Evolutionary conservation across 169 alveolate species (phyloP).

Genomic region (Plasmodium cynomolgi): DNA sequence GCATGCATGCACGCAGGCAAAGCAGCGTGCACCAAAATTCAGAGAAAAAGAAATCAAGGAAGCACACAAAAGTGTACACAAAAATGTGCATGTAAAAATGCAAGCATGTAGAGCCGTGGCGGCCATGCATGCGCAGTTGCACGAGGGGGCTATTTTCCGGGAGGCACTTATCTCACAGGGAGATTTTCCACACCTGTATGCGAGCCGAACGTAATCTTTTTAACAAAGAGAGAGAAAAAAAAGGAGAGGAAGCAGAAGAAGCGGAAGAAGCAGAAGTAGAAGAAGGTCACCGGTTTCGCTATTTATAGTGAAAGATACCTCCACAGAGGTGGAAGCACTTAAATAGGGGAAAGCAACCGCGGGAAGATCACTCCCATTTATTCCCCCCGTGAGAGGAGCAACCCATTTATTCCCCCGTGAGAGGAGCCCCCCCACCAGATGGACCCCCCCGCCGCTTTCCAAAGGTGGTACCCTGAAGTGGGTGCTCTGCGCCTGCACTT

Average conservation of each 20-base stretch:
- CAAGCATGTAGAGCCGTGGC: not conserved
- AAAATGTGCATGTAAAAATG: not conserved
- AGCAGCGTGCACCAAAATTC: not conserved
- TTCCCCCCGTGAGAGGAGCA: not conserved
- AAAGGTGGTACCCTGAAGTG: not conserved
- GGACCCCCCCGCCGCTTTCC: not conserved
- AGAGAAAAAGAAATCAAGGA: not conserved
- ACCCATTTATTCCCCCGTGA: not conserved
- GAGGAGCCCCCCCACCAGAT: not conserved
- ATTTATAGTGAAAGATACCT: not conserved
- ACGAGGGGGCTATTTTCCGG: not conserved
- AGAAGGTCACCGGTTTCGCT: not conserved
- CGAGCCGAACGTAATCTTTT: not conserved
- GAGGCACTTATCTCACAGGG: not conserved
- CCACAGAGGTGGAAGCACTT: not conserved
- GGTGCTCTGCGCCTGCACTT: slow-evolving; percentile 39
- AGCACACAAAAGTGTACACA: not conserved
- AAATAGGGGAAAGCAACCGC: not conserved
- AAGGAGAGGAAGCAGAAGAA: not conserved
- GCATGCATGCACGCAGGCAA: not conserved
- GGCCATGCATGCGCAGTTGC: not conserved
- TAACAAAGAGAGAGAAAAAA: not conserved
- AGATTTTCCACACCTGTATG: not conserved
- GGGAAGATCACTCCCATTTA: too few relatives aligned
- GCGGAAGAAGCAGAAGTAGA: not conserved